These are phyloP conservation scores for Codiaeum variegatum DNA, from an alignment of 441 rosid genomes.

Conservation along the genomic window DNA sequence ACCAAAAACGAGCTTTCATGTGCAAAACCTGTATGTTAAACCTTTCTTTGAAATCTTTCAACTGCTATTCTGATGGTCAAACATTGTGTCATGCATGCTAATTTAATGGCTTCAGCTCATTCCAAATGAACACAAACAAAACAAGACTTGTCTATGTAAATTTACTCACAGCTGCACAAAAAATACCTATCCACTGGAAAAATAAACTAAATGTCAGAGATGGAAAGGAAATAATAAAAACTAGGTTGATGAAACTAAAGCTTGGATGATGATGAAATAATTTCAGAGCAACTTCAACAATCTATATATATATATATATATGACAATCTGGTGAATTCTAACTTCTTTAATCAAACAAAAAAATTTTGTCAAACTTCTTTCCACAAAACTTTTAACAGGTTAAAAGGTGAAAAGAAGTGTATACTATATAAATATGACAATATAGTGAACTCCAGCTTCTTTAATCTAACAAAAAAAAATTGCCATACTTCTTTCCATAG, in stretches of 20 bases:
- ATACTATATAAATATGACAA: background rate
- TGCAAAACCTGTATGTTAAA: slow-evolving; percentile 13
- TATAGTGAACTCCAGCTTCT: background rate
- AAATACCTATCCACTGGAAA: background rate
- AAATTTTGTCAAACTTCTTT: no score
- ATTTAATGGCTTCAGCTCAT: slow-evolving; percentile 19
- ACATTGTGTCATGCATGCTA: background rate
- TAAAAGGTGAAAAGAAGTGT: background rate
- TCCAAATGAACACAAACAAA: background rate
- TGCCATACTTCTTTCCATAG: background rate
- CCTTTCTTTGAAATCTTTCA: background rate
- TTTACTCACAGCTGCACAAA: background rate
- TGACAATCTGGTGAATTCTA: no score
- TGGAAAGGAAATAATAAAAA: background rate
- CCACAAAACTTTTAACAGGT: no score
- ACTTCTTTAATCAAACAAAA: no score
- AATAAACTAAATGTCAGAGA: background rate
- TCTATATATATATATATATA: no score
- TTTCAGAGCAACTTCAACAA: background rate
- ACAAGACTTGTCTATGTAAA: background rate
- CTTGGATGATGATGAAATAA: background rate
- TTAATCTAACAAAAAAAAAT: background rate
- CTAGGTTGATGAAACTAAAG: background rate
- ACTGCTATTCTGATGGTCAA: slow-evolving; percentile 3
- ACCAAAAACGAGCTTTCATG: slow-evolving; percentile 7